Evolutionary conservation across 331 rosid species (phyloP).

Genomic region (Dryas integrifolia): DNA sequence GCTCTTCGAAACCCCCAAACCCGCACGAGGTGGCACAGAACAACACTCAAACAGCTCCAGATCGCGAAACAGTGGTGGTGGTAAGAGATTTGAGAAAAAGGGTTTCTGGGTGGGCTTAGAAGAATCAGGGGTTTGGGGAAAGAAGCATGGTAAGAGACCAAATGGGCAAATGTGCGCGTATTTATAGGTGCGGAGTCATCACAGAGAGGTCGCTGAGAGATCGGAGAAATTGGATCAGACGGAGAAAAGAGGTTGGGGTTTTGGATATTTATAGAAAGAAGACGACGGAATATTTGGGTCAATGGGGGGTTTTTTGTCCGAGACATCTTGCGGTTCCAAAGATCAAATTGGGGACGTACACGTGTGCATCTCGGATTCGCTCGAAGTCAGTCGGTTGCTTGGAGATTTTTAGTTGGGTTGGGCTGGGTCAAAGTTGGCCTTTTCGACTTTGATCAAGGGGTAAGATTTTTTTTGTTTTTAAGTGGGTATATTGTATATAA

Average conservation of each 20-base stretch:
- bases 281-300: slow-evolving; percentile 19
- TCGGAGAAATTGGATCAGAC: background rate
- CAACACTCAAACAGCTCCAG: slow-evolving; percentile 15
- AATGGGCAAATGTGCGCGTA: background rate
- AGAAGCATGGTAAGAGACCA: background rate
- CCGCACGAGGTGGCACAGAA: slow-evolving; percentile 9
- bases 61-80: slow-evolving; percentile 4
- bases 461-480: no score
- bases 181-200: background rate
- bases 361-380: slow-evolving; percentile 18
- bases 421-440: slow-evolving; percentile 8
- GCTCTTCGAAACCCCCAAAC: slow-evolving; percentile 83
- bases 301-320: slow-evolving; percentile 5
- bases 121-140: background rate
- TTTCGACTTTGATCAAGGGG: background rate
- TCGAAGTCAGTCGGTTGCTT: background rate
- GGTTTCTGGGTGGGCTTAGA: background rate
- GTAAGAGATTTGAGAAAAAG: background rate
- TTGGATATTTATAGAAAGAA: background rate
- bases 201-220: background rate
- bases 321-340: background rate
- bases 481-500: no score
- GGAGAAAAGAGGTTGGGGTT: background rate
- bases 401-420: slow-evolving; percentile 9
- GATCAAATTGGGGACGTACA: slow-evolving; percentile 33